Conservation (phyloP, 1,284 basidiomycete species). For the Phylloboletellus chloephorus region DNA sequence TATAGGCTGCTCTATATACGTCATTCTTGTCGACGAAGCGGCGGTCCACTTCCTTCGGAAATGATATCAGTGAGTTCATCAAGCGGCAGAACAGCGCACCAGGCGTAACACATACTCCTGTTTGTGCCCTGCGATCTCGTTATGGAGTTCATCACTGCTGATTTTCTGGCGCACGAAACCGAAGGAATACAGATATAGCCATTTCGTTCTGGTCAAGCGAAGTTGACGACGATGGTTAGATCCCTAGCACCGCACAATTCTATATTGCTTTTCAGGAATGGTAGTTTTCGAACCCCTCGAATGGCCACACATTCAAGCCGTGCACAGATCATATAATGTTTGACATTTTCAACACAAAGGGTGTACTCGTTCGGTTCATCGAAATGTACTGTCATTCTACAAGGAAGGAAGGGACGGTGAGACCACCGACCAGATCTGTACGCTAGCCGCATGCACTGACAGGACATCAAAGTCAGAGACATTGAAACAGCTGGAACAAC, state of each 20-base stretch:
- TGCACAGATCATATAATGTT: too few species aligned
- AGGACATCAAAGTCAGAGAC: slow-evolving; percentile 24
- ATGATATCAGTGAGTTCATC: too few species aligned
- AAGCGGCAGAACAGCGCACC: too few species aligned
- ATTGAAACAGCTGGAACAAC: slow-evolving; percentile 22
- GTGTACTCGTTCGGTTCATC: too few species aligned
- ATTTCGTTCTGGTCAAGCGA: too few species aligned
- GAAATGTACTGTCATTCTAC: slow-evolving; percentile 40
- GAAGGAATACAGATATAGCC: neutral
- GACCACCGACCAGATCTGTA: slow-evolving; percentile 31
- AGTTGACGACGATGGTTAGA: slow-evolving; percentile 12
- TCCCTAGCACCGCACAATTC: slow-evolving; percentile 12
- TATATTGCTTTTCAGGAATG: slow-evolving; percentile 32
- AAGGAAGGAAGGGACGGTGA: slow-evolving; percentile 38
- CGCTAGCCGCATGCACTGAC: slow-evolving; percentile 22
- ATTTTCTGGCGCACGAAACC: slow-evolving; percentile 30
- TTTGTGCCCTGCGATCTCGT: slow-evolving; percentile 20
- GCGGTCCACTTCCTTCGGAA: slow-evolving; percentile 15
- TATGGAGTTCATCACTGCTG: slow-evolving; percentile 26
- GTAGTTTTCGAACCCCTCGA: slow-evolving; percentile 26
- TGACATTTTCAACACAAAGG: too few species aligned
- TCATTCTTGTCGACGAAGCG: slow-evolving; percentile 32
- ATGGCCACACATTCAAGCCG: too few species aligned
- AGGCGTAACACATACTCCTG: too few species aligned
- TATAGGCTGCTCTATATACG: slow-evolving; percentile 32